Conservation (phyloP, 2,329 filamentous ascomycete species). For the Penicillium sp. region DNA sequence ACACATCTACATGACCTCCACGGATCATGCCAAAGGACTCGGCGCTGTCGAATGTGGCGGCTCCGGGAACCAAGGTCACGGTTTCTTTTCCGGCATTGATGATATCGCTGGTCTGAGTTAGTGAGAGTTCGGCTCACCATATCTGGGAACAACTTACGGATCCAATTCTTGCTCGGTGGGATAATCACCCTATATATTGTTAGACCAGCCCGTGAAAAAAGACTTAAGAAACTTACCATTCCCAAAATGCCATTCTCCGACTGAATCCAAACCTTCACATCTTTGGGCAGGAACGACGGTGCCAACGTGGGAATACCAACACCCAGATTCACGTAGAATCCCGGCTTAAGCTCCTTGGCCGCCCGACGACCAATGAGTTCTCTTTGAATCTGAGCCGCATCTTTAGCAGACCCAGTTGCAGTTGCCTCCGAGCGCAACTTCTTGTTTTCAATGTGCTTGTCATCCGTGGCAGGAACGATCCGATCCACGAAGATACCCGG, state of each 20-base stretch:
- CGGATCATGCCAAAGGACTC: conserved; percentile 89
- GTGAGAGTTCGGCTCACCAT: background rate
- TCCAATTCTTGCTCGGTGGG: conserved; percentile 71
- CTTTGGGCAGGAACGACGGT: conserved; percentile 68
- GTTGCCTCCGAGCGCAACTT: conserved; percentile 54
- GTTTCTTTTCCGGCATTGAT: conserved; percentile 90
- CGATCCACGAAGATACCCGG: conserved; percentile 82
- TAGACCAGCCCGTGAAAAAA: conserved; percentile 14
- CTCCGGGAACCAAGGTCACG: conserved; percentile 74
- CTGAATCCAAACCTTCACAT: conserved; percentile 76
- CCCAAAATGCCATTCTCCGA: conserved; percentile 84
- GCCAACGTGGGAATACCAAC: conserved; percentile 74
- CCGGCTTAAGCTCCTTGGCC: conserved; percentile 73
- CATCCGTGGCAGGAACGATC: conserved; percentile 70
- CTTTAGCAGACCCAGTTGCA: conserved; percentile 36
- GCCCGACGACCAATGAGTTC: conserved; percentile 71
- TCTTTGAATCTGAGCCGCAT: conserved; percentile 40
- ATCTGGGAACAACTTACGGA: conserved; percentile 38
- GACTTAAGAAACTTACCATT: conserved; percentile 48
- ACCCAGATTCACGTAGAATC: conserved; percentile 38
- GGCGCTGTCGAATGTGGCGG: conserved; percentile 73
- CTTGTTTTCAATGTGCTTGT: conserved; percentile 71
- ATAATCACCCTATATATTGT: conserved; percentile 60
- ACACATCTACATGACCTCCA: conserved; percentile 79
- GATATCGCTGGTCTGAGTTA: conserved; percentile 55